Evolutionary conservation across 495 filamentous ascomycete genomes (phyloP).

Genomic region (Evansstolkia leycettana): DNA sequence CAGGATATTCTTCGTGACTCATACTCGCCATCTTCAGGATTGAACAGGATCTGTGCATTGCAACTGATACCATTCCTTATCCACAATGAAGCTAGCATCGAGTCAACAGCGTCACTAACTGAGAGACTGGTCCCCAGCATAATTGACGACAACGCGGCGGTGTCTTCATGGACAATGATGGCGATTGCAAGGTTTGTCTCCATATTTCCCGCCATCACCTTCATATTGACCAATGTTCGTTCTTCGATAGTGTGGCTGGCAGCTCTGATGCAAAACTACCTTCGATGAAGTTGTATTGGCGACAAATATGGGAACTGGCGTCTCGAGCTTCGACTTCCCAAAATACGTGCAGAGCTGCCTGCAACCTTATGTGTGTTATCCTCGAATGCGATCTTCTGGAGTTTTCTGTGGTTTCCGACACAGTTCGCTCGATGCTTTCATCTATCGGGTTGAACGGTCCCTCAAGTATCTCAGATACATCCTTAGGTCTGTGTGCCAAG

Average conservation of each 20-base stretch:
- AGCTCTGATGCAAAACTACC: constrained; percentile 13
- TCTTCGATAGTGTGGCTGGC: constrained; percentile 17
- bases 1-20: constrained; percentile 52
- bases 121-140: constrained; percentile 36
- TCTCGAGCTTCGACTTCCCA: constrained; percentile 57
- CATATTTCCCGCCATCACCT: background rate
- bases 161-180: constrained; percentile 56
- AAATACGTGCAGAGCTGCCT: constrained; percentile 65
- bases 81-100: constrained; percentile 22
- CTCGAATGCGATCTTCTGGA: constrained; percentile 49
- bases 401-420: constrained; percentile 47
- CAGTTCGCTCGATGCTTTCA: constrained; percentile 54
- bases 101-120: constrained; percentile 32
- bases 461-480: constrained; percentile 63
- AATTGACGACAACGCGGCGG: constrained; percentile 39
- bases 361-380: constrained; percentile 58
- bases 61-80: constrained; percentile 69
- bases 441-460: constrained; percentile 74
- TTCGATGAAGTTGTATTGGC: constrained; percentile 42
- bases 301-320: constrained; percentile 62
- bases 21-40: constrained; percentile 39
- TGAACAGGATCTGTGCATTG: constrained; percentile 51
- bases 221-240: background rate
- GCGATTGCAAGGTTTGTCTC: constrained; percentile 43
- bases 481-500: constrained; percentile 61